Evolutionary conservation across 805 yeast genomes (phyloP).

Genomic region (Saturnispora silvae): DNA sequence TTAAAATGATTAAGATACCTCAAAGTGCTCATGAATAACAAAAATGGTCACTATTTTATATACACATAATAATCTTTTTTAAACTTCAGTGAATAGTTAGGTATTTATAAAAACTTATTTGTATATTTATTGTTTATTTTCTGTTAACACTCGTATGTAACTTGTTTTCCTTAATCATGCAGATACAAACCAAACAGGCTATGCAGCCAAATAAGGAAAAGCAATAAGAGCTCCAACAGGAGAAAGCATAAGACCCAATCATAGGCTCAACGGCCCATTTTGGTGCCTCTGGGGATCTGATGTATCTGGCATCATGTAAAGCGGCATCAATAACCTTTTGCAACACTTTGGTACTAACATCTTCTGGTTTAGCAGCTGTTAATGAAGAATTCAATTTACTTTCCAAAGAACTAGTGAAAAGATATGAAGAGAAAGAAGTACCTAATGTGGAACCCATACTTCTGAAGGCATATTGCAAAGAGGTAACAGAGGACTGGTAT

Average conservation of each 20-base stretch:
- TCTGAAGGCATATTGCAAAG: conserved; percentile 56
- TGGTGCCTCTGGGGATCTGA: conserved; percentile 39
- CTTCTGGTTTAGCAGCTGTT: conserved; percentile 24
- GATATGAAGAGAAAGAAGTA: conserved; percentile 52
- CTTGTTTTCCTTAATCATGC: conserved; percentile 46
- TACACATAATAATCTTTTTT: too few species aligned
- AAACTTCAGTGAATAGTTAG: too few species aligned
- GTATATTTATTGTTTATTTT: conserved; percentile 24
- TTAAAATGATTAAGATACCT: conserved; percentile 3
- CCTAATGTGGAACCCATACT: conserved; percentile 60
- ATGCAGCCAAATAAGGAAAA: conserved; percentile 32
- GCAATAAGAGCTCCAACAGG: conserved; percentile 43
- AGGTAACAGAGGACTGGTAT: conserved; percentile 57
- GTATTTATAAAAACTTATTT: too few species aligned
- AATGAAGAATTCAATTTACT: conserved; percentile 23
- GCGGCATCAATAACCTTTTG: conserved; percentile 39
- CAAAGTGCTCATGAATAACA: too few species aligned
- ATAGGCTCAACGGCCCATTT: conserved; percentile 36
- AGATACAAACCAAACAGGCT: conserved; percentile 32
- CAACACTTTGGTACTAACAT: conserved; percentile 30
- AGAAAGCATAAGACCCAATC: conserved; percentile 39
- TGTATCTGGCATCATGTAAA: conserved; percentile 44
- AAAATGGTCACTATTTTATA: too few species aligned
- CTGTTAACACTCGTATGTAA: conserved; percentile 39
- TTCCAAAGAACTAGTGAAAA: conserved; percentile 40